These are phyloP conservation scores for Calamus simplicifolius DNA, from an alignment of 176 grass and related monocot genomes.

Conservation along the genomic window DNA sequence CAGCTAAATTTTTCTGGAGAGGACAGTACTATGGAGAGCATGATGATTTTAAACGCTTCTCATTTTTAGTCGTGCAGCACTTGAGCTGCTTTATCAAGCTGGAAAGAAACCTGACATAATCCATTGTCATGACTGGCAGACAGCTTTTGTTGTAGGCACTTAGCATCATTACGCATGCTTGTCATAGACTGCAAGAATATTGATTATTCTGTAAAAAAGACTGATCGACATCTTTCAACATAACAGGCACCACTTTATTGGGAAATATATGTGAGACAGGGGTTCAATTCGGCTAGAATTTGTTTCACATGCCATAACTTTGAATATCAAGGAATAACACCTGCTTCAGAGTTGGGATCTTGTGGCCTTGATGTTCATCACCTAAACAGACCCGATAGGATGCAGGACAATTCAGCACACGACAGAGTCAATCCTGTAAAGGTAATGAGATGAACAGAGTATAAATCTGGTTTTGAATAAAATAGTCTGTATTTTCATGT, in stretches of 20 bases:
- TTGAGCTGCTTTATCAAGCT: conserved; percentile 69
- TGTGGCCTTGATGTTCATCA: conserved; percentile 83
- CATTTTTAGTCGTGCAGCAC: conserved; percentile 79
- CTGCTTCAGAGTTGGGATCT: conserved; percentile 67
- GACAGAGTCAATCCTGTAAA: conserved; percentile 91
- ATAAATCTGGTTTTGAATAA: background rate
- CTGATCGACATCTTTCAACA: too few species aligned
- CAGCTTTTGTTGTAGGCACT: conserved; percentile 79
- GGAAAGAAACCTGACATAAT: conserved; percentile 93
- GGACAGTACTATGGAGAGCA: conserved; percentile 86
- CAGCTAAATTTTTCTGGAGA: conserved; percentile 74
- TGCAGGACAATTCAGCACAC: conserved; percentile 70
- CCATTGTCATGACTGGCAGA: conserved; percentile 99
- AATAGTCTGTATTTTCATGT: too few species aligned
- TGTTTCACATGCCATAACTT: conserved; percentile 99
- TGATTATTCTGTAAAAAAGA: conserved; percentile 4
- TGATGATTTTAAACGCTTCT: conserved; percentile 92
- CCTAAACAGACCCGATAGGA: conserved; percentile 77
- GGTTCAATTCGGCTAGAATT: conserved; percentile 90
- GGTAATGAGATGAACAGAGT: conserved; percentile 33
- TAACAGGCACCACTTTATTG: conserved; percentile 88
- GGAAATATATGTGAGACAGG: conserved; percentile 77
- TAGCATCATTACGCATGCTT: conserved; percentile 5
- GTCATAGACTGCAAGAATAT: conserved; percentile 12
- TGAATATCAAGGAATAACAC: conserved; percentile 81